Evolutionary conservation across 805 yeast species (phyloP), one percentile per base, ranked within the genome.

Genomic region (Trichomonascus vanleenenianus): DNA sequence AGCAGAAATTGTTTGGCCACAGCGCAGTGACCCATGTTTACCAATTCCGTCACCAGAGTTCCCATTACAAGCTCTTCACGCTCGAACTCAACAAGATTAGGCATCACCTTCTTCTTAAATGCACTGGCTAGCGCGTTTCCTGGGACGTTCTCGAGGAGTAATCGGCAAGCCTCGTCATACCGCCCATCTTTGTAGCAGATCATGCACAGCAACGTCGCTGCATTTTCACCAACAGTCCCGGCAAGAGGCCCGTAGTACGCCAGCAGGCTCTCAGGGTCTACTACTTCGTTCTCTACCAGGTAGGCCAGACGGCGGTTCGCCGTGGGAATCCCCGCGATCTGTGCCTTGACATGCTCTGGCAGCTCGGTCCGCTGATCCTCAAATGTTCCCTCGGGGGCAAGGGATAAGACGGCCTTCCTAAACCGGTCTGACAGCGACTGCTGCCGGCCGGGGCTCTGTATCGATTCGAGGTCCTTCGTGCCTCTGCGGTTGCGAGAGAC

Each of bases 1-100:
- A 38, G 44, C 12, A 53, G 38, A 6, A 54, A 34, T 35, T 56
- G 59, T 2, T 31, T 27, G 4, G 56, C 57, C 10, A 57, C 48
- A 9, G 51, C 48, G 11, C 35, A 45, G 10, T 52, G 52, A 8
- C 47, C 54, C 15, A 39, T 12, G 4, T 39, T 14, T n/a, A 42
- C 30, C 30, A 56, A 39, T 11, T 43, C 51, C 10, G 30, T 43
- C 16, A 46, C 48, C 22, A 57, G 33, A 36, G 51, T 52, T 2
- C 43, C 36, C 2, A 51, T 33, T 5, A 53, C 54, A 20, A 52
- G 34, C 15, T 45, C 50, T 31, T 41, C 33, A 12, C 50, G 51
- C 3, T 50, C 36, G 2, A 50, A 37, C 9, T 39, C 25, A 2
- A 16, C 36, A 9, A 55, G 39, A 2, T 30, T 35, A 0, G 54